phyloP scores from a whole-genome alignment of 495 filamentous ascomycete species.

The Aspergillus incahuasiensis region DNA sequence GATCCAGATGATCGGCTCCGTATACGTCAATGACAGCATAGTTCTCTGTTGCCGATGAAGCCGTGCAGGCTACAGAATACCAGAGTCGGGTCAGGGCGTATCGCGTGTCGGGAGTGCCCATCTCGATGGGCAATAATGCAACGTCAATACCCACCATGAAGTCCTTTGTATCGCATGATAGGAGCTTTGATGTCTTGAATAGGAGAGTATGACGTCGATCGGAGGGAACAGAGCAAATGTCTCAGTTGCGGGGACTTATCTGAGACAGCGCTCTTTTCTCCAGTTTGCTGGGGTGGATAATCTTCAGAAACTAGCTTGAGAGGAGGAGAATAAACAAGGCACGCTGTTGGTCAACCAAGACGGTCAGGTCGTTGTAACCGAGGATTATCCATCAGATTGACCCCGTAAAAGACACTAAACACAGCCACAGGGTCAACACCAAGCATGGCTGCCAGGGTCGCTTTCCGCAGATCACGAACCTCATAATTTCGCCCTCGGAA shows the following conservation, averaged over 20 bases:
- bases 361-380: neutral
- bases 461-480: neutral
- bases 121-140: neutral
- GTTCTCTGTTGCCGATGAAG: neutral
- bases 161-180: neutral
- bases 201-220: slow-evolving; percentile 1
- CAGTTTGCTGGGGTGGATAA: neutral
- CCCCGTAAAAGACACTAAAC: neutral
- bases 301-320: neutral
- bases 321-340: neutral
- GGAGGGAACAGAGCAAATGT: slow-evolving; percentile 7
- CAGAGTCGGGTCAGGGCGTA: neutral
- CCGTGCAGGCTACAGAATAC: neutral
- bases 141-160: slow-evolving; percentile 1
- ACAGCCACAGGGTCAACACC: neutral
- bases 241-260: slow-evolving; percentile 7
- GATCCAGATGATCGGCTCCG: neutral
- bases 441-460: neutral
- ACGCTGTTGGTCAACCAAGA: neutral
- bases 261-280: slow-evolving; percentile 8
- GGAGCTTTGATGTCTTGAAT: neutral
- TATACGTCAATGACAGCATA: neutral
- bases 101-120: neutral
- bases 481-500: neutral
- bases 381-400: neutral